Percentiles rank a stretch among this genome's conserved stretches.
Conservation (phyloP, 108 stramenopile genomes). For the Cyclotella sp. region DNA sequence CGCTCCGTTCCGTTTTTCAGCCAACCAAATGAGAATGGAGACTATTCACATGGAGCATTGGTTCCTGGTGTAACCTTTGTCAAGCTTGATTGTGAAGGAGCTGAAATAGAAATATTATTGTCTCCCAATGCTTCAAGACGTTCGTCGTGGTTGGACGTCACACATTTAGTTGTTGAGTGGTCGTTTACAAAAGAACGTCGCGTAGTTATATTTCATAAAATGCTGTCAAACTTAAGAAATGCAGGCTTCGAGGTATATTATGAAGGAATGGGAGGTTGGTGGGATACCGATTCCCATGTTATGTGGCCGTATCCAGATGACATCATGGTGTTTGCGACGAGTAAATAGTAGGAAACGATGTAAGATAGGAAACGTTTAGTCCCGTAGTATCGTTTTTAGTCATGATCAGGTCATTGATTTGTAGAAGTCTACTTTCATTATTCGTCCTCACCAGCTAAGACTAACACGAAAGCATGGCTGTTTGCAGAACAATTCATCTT, state of each 20-base stretch:
- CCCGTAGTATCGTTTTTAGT: too few relatives aligned
- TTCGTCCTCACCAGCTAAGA: too few relatives aligned
- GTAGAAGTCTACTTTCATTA: too few relatives aligned
- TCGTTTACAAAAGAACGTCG: conserved; percentile 67
- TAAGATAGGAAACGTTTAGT: too few relatives aligned
- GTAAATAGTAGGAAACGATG: too few relatives aligned
- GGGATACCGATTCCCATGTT: conserved; percentile 53
- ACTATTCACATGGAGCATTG: conserved; percentile 25
- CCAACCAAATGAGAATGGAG: not conserved
- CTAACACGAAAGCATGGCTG: too few relatives aligned
- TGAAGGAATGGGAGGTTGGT: conserved; percentile 60
- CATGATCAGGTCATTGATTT: too few relatives aligned
- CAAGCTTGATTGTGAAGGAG: conserved; percentile 64
- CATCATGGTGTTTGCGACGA: conserved; percentile 56
- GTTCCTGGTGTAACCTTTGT: conserved; percentile 58
- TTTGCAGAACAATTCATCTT: too few relatives aligned
- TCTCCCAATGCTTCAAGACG: conserved; percentile 31
- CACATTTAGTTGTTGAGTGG: conserved; percentile 63
- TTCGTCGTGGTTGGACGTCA: conserved; percentile 56
- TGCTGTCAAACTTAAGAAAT: conserved; percentile 40
- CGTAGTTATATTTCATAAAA: conserved; percentile 52
- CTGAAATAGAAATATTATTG: conserved; percentile 63
- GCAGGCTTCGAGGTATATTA: conserved; percentile 61
- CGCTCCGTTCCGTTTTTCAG: conserved; percentile 53
- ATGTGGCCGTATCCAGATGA: conserved; percentile 66